Base-by-base conservation (phyloP, 371 early-diverging fungal genomes). In the Apophysomyces sp. region DNA sequence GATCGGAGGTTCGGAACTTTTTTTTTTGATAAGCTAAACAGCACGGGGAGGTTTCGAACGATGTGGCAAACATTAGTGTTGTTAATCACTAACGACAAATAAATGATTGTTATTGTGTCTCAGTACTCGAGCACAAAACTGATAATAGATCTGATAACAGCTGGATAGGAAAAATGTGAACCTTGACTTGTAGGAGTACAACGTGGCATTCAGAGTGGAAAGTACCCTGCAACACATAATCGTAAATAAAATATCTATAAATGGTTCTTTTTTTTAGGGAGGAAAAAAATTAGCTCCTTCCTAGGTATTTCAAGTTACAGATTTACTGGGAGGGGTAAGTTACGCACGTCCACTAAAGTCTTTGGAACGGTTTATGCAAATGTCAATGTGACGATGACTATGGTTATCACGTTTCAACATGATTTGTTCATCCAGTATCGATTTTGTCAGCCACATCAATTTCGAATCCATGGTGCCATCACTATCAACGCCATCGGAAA, bases 1-100 rank as follows among this genome's bases (percentile, higher is more conserved):
- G 92, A 92, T 54, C 87, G 87, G 62, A 82, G 89, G 28, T 58
- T 94, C 37, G 80, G 84, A 36, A 68, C 72, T 8, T 66, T 95
- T 8, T 66, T 95, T 39, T 89, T 92, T 68, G 94, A 93, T 66
- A 81, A 83, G 71, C 67, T 95, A 82, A 92, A 92, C 71, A 84
- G n/a, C n/a, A 86, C 67, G 85, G 82, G 21, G 84, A 86, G 55
- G 71, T 92, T 13, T 78, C 83, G 0, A 67, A 67, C 6, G 76
- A 77, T 8, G 77, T 92, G 31, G 69, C 80, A 26, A 83, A 72
- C n/a, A 0, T 78, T 80, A 58, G 76, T 92, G 75, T 31, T 77
- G n/a, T 54, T 74, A 56, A 63, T 91, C 32, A 82, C 80, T 2
- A 82, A 86, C 67, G 88, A 86, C 83, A 67, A 63, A 68, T 18